phyloP scores from a whole-genome alignment of 2,329 filamentous ascomycete genomes.

The Penicillium sp. region DNA sequence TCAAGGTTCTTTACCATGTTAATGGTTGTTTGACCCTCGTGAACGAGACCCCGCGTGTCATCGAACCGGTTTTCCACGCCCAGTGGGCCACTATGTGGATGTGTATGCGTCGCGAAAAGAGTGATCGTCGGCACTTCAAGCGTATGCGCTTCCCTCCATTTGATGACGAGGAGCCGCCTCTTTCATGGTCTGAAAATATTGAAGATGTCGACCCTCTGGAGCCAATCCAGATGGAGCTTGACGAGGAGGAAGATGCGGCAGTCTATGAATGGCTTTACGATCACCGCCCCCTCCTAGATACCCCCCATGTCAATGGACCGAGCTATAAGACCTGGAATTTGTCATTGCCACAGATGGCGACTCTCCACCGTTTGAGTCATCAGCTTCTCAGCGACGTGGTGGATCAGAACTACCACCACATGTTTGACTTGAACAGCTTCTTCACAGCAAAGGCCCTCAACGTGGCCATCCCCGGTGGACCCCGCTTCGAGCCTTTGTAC shows the following conservation, averaged over 20 bases:
- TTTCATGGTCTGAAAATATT: constrained; percentile 98
- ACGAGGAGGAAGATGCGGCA: constrained; percentile 86
- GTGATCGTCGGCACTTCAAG: constrained; percentile 93
- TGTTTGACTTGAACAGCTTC: constrained; percentile 94
- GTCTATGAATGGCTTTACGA: constrained; percentile 99
- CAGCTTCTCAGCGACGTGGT: constrained; percentile 88
- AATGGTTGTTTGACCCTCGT: constrained; percentile 96
- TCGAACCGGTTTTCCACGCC: constrained; percentile 95
- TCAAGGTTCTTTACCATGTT: constrained; percentile 97
- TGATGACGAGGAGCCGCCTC: constrained; percentile 94
- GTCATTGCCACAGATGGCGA: constrained; percentile 90
- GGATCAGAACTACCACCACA: constrained; percentile 96
- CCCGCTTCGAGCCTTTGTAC: constrained; percentile 93
- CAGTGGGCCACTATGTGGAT: constrained; percentile 99
- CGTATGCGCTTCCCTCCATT: constrained; percentile 98
- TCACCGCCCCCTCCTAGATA: constrained; percentile 85
- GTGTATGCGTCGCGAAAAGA: constrained; percentile 96
- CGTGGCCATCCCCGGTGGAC: constrained; percentile 94
- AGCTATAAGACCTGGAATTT: constrained; percentile 98
- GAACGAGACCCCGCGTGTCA: constrained; percentile 94
- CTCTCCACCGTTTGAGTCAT: constrained; percentile 85
- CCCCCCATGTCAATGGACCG: constrained; percentile 88
- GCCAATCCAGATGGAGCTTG: constrained; percentile 97
- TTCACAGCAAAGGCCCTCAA: constrained; percentile 96
- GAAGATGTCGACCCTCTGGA: constrained; percentile 97